phyloP scores from a whole-genome alignment of 495 filamentous ascomycete genomes.

The Jackrogersella multiformis region DNA sequence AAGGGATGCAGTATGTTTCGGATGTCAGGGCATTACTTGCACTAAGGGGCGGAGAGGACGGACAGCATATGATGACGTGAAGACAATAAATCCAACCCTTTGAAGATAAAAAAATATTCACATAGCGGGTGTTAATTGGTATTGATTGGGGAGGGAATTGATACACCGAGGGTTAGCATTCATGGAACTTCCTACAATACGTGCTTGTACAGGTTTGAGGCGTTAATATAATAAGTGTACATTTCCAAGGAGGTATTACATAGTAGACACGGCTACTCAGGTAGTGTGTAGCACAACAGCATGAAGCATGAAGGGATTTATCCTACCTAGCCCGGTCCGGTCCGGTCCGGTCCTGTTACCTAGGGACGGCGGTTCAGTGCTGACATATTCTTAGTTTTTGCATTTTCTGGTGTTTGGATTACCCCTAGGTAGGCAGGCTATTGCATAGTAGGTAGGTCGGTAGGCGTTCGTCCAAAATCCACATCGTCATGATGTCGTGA shows the following conservation, averaged over 20 bases:
- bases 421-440: too few relatives aligned
- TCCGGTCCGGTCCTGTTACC: conserved; percentile 4
- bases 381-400: neutral
- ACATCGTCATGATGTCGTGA: conserved; percentile 34
- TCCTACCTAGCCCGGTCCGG: conserved; percentile 2
- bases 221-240: conserved; percentile 37
- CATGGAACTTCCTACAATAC: conserved; percentile 21
- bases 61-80: conserved; percentile 58
- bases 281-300: conserved; percentile 1
- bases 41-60: conserved; percentile 82
- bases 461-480: conserved; percentile 6
- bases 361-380: neutral
- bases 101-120: conserved; percentile 29
- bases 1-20: conserved; percentile 93
- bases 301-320: conserved; percentile 2
- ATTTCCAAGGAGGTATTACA: conserved; percentile 16
- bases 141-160: conserved; percentile 23
- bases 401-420: too few relatives aligned
- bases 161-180: conserved; percentile 33
- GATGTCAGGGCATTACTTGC: conserved; percentile 92
- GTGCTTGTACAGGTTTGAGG: conserved; percentile 31
- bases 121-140: conserved; percentile 41
- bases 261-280: too few relatives aligned
- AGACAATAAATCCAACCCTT: conserved; percentile 28
- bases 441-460: too few relatives aligned